Evolutionary conservation across 2,329 filamentous ascomycete genomes (phyloP).

Genomic region (Taxawa tesnikishii): DNA sequence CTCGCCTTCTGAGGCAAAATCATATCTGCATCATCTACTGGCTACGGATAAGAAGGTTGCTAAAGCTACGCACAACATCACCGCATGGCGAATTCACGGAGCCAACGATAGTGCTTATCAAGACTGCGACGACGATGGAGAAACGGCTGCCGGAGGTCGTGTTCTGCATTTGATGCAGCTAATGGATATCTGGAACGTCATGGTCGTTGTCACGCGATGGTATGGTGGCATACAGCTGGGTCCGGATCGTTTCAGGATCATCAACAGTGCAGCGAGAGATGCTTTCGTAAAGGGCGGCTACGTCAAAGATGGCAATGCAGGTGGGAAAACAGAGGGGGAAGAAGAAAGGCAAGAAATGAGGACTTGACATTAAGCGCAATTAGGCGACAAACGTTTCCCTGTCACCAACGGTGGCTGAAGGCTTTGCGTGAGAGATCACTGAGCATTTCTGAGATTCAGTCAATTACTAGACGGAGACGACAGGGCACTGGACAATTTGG

Average conservation of each 20-base stretch:
- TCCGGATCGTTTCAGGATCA: conserved; percentile 78
- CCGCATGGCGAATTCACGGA: conserved; percentile 73
- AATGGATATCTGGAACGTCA: conserved; percentile 85
- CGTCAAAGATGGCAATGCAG: conserved; percentile 39
- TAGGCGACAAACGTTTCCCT: too few species aligned
- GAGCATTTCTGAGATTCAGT: too few species aligned
- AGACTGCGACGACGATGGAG: conserved; percentile 93
- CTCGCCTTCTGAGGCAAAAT: conserved; percentile 57
- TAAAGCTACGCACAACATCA: conserved; percentile 90
- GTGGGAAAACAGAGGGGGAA: conserved; percentile 11
- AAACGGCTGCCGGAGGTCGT: conserved; percentile 78
- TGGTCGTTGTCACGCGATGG: conserved; percentile 91
- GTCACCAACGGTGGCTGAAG: too few species aligned
- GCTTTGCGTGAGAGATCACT: too few species aligned
- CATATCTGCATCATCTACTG: conserved; percentile 62
- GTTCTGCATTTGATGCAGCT: conserved; percentile 84
- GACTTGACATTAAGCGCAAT: too few species aligned
- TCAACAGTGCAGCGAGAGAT: conserved; percentile 77
- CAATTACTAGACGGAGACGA: too few species aligned
- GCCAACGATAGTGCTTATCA: conserved; percentile 47
- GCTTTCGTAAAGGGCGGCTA: conserved; percentile 68
- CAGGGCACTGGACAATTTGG: too few species aligned
- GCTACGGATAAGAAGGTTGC: conserved; percentile 73
- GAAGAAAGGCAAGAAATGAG: conserved; percentile 6
- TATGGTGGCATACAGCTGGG: conserved; percentile 87